Evolutionary conservation across 1,139 yeast species (phyloP).

Genomic region (Schizosaccharomyces versatilis): DNA sequence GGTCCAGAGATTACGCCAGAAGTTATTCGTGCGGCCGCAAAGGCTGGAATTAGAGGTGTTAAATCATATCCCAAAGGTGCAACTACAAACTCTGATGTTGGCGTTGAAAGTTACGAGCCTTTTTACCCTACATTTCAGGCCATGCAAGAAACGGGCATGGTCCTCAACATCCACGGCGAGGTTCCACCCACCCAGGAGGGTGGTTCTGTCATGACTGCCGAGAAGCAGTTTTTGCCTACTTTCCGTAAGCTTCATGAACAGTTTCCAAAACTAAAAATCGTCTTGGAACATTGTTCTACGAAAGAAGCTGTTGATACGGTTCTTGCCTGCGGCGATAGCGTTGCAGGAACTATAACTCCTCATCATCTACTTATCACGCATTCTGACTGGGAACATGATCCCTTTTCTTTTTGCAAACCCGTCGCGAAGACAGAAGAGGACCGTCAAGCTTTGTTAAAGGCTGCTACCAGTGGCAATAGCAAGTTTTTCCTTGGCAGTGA

Average conservation of each 20-base stretch:
- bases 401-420: constrained; percentile 88
- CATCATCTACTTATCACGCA: constrained; percentile 77
- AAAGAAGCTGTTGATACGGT: constrained; percentile 66
- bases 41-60: constrained; percentile 42
- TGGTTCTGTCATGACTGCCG: constrained; percentile 83
- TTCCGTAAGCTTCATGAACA: constrained; percentile 50
- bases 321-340: constrained; percentile 44
- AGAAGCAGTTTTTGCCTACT: constrained; percentile 82
- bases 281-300: constrained; percentile 88
- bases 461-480: constrained; percentile 82
- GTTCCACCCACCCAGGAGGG: constrained; percentile 45
- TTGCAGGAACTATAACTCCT: constrained; percentile 86
- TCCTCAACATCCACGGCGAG: constrained; percentile 85
- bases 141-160: constrained; percentile 54
- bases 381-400: constrained; percentile 93
- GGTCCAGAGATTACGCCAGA: constrained; percentile 66
- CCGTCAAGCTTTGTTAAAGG: constrained; percentile 52
- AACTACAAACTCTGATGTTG: constrained; percentile 80
- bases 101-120: constrained; percentile 71
- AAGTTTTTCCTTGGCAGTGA: constrained; percentile 93
- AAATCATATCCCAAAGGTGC: constrained; percentile 98
- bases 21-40: constrained; percentile 58
- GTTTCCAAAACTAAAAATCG: constrained; percentile 71
- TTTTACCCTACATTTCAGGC: constrained; percentile 80
- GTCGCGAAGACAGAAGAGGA: constrained; percentile 86